Percentiles rank a stretch among this genome's conserved stretches.
Conservation (phyloP, 768 basidiomycete species). For the Gymnopilus dilepis region DNA sequence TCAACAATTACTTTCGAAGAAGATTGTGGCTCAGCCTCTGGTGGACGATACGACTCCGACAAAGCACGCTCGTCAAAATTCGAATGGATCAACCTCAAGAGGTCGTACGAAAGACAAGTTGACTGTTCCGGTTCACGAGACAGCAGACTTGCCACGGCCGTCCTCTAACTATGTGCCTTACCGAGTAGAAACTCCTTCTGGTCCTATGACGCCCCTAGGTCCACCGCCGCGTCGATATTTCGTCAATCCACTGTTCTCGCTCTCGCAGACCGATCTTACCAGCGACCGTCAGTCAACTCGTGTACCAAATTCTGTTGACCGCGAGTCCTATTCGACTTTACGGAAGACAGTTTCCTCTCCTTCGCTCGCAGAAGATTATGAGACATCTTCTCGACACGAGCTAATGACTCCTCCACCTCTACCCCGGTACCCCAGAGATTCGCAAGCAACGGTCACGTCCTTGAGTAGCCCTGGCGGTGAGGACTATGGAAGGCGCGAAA, state of each 20-base stretch:
- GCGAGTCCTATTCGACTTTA: slow-evolving; percentile 30
- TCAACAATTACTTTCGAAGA: slow-evolving; percentile 32
- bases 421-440: slow-evolving; percentile 33
- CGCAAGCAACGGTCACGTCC: slow-evolving; percentile 36
- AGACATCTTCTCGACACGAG: slow-evolving; percentile 32
- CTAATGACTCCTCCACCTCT: slow-evolving; percentile 54
- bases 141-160: slow-evolving; percentile 35
- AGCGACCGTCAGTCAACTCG: slow-evolving; percentile 21
- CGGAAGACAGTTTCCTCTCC: slow-evolving; percentile 62
- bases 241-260: slow-evolving; percentile 54
- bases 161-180: slow-evolving; percentile 39
- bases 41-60: slow-evolving; percentile 32
- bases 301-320: slow-evolving; percentile 12
- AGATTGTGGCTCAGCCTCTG: slow-evolving; percentile 49
- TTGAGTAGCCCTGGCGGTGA: slow-evolving; percentile 33
- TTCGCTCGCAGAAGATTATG: slow-evolving; percentile 50
- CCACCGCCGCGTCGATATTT: slow-evolving; percentile 67
- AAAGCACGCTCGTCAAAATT: slow-evolving; percentile 34
- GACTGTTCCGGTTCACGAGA: slow-evolving; percentile 28
- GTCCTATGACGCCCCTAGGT: slow-evolving; percentile 62
- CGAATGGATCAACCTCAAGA: slow-evolving; percentile 33
- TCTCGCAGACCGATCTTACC: slow-evolving; percentile 60
- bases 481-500: slow-evolving; percentile 28
- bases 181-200: slow-evolving; percentile 70
- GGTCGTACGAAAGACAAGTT: slow-evolving; percentile 29